Percentiles rank a stretch among this genome's conserved stretches.
These are phyloP conservation scores for Saccharomyces paradoxus DNA, from an alignment of 805 yeast species.

Conservation along the genomic window DNA sequence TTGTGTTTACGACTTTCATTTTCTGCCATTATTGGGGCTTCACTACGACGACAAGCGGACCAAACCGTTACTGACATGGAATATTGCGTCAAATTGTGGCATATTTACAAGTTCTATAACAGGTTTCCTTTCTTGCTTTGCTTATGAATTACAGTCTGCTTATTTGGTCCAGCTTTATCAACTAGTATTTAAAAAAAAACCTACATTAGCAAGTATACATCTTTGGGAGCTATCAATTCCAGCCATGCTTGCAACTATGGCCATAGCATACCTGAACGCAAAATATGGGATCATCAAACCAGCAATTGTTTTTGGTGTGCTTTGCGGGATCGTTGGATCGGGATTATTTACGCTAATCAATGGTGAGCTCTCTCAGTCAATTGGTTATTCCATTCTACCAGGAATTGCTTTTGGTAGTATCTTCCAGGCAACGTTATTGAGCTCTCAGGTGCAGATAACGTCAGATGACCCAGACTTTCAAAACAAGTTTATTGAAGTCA, in stretches of 20 bases:
- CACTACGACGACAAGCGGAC: constrained; percentile 5
- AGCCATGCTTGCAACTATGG: constrained; percentile 15
- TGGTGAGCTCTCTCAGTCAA: constrained; percentile 23
- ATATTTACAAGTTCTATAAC: constrained; percentile 13
- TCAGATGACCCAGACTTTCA: constrained; percentile 12
- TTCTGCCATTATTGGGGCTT: constrained; percentile 11
- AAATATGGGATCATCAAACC: constrained; percentile 33
- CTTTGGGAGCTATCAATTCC: constrained; percentile 15
- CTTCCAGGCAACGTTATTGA: constrained; percentile 29
- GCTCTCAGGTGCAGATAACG: constrained; percentile 25
- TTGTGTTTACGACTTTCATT: constrained; percentile 36
- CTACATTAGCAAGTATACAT: constrained; percentile 21
- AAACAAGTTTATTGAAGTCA: constrained; percentile 19
- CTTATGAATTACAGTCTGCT: constrained; percentile 18
- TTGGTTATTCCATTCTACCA: constrained; percentile 34
- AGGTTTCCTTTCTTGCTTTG: constrained; percentile 13
- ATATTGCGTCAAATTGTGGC: constrained; percentile 8
- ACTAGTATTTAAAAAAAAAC: constrained; percentile 16
- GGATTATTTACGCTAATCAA: constrained; percentile 30
- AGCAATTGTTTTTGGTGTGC: constrained; percentile 27
- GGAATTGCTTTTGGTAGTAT: constrained; percentile 33
- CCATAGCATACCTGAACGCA: constrained; percentile 28
- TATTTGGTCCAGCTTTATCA: constrained; percentile 24
- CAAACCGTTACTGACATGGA: constrained; percentile 17
- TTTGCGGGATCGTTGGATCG: constrained; percentile 29